Evolutionary conservation across 345 rosid genomes (phyloP).

Genomic region (Arabidopsis arenosa): DNA sequence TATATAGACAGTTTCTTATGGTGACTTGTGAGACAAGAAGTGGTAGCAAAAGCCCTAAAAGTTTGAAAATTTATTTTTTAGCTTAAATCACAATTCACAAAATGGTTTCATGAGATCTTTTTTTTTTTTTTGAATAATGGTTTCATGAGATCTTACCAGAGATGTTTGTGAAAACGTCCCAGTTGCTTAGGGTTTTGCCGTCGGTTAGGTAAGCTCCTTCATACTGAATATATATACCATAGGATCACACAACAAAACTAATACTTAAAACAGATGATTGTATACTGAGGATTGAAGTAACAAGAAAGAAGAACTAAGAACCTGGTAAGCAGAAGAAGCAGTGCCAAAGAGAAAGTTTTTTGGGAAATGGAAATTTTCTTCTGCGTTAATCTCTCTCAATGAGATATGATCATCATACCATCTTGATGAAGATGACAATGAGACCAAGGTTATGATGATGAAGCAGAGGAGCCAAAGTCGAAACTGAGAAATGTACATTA

Average conservation of each 20-base stretch:
- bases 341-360: constrained; percentile 72
- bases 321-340: constrained; percentile 85
- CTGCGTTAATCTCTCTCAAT: constrained; percentile 8
- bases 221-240: constrained; percentile 37
- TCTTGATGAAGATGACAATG: constrained; percentile 20
- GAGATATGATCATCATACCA: constrained; percentile 33
- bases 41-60: neutral
- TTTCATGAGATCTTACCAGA: constrained; percentile 45
- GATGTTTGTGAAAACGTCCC: constrained; percentile 58
- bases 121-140: neutral
- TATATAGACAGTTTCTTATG: neutral
- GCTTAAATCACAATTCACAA: neutral
- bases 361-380: constrained; percentile 43
- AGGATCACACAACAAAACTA: neutral
- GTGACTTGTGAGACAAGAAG: constrained; percentile 33
- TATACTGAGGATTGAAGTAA: neutral
- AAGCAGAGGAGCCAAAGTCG: constrained; percentile 23
- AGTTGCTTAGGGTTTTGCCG: constrained; percentile 58
- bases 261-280: neutral
- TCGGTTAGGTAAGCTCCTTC: constrained; percentile 63
- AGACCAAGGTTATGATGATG: constrained; percentile 27
- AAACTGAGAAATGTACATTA: constrained; percentile 1
- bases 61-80: neutral
- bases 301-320: constrained; percentile 24
- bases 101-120: constrained; percentile 8